Conservation (phyloP, 495 filamentous ascomycete genomes). For the Cetradonia linearis region DNA sequence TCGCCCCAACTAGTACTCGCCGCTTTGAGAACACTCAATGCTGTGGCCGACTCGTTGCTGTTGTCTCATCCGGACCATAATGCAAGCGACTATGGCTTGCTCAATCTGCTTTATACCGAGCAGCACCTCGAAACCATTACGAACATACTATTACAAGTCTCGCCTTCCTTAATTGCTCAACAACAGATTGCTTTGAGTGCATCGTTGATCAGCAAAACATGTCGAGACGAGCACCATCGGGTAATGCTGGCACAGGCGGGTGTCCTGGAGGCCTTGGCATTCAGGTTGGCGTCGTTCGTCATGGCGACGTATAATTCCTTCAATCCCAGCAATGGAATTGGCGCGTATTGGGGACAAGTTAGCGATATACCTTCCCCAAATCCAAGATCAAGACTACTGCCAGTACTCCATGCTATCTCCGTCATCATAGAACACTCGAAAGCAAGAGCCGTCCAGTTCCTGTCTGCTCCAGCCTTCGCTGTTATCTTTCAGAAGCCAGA, state of each 20-base stretch:
- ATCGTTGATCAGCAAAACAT: slow-evolving; percentile 59
- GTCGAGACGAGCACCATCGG: slow-evolving; percentile 58
- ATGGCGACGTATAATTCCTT: slow-evolving; percentile 47
- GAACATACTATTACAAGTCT: slow-evolving; percentile 53
- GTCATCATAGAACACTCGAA: slow-evolving; percentile 72
- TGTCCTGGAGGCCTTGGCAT: slow-evolving; percentile 69
- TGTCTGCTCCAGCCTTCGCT: slow-evolving; percentile 66
- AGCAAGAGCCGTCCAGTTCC: slow-evolving; percentile 62
- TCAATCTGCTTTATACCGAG: slow-evolving; percentile 53
- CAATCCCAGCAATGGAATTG: slow-evolving; percentile 25
- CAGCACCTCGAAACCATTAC: slow-evolving; percentile 48
- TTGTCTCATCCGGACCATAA: slow-evolving; percentile 35
- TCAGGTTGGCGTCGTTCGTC: slow-evolving; percentile 64
- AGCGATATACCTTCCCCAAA: slow-evolving; percentile 42
- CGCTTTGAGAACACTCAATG: slow-evolving; percentile 63
- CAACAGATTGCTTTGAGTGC: slow-evolving; percentile 60
- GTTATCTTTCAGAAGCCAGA: slow-evolving; percentile 54
- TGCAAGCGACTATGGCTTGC: slow-evolving; percentile 41
- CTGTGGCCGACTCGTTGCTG: slow-evolving; percentile 57
- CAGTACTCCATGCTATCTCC: slow-evolving; percentile 70
- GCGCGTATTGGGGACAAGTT: slow-evolving; percentile 28
- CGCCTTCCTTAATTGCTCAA: slow-evolving; percentile 40
- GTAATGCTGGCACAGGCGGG: slow-evolving; percentile 56
- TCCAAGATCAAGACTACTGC: slow-evolving; percentile 47
- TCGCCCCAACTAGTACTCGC: slow-evolving; percentile 57